These are phyloP conservation scores for Heterobasidion occidentale DNA, from an alignment of 1,284 basidiomycete species.

Conservation along the genomic window DNA sequence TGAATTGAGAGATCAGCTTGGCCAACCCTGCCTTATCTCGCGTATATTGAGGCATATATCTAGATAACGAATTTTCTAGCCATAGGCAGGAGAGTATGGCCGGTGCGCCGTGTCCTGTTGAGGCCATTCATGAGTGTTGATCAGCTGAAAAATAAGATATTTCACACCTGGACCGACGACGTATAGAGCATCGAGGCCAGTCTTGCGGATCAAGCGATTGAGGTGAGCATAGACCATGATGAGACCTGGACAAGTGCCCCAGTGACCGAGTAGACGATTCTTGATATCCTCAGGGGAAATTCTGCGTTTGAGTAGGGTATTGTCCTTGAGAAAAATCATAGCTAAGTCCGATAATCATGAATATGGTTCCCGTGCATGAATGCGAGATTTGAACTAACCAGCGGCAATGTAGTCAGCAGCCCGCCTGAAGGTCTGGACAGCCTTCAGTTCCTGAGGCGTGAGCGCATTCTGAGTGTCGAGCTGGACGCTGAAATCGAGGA, in stretches of 20 bases:
- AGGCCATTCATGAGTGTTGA: conserved; percentile 1
- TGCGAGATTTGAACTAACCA: conserved; percentile 26
- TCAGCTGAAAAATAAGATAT: neutral
- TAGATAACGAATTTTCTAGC: conserved; percentile 72
- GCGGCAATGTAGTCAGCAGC: conserved; percentile 63
- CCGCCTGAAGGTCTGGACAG: conserved; percentile 45
- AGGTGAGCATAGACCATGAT: conserved; percentile 75
- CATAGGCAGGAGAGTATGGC: conserved; percentile 75
- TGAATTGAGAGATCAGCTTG: conserved; percentile 58
- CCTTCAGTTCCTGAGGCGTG: conserved; percentile 37
- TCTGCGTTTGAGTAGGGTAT: conserved; percentile 58
- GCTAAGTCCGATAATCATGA: conserved; percentile 27
- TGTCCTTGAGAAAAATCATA: conserved; percentile 76
- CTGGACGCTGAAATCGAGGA: conserved; percentile 37
- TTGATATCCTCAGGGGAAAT: conserved; percentile 68
- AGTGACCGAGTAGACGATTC: conserved; percentile 69
- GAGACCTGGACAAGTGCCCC: conserved; percentile 76
- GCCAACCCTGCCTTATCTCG: conserved; percentile 58
- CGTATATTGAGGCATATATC: conserved; percentile 68
- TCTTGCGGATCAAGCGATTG: conserved; percentile 66
- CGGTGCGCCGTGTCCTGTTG: conserved; percentile 70
- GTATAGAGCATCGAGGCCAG: conserved; percentile 53
- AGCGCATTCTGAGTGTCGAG: conserved; percentile 37
- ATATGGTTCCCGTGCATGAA: conserved; percentile 4
- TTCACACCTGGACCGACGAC: conserved; percentile 60